phyloP scores from a whole-genome alignment of 768 basidiomycete genomes.

The Mycena epipterygia region DNA sequence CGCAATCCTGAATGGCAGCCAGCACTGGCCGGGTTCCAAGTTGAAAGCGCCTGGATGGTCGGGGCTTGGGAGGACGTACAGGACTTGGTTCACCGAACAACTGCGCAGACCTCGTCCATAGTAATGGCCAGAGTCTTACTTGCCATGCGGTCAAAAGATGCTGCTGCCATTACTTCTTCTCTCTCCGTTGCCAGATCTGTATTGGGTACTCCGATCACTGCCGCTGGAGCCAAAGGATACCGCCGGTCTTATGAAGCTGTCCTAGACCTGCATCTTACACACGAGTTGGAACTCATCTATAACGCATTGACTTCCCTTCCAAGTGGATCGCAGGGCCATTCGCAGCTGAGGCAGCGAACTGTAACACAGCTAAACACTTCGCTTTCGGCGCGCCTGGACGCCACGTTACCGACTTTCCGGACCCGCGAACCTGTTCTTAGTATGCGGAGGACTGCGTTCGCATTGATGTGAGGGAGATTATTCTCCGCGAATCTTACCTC shows the following conservation, averaged over 20 bases:
- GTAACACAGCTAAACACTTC: conserved; percentile 61
- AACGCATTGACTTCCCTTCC: conserved; percentile 56
- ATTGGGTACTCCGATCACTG: conserved; percentile 85
- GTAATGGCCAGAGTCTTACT: conserved; percentile 86
- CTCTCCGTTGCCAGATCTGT: conserved; percentile 76
- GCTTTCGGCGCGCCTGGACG: conserved; percentile 77
- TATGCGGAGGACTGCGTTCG: conserved; percentile 89
- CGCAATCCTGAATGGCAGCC: conserved; percentile 88
- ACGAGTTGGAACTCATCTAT: conserved; percentile 85
- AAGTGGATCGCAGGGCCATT: conserved; percentile 52
- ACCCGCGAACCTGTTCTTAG: conserved; percentile 91
- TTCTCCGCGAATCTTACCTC: conserved; percentile 1
- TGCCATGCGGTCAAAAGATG: conserved; percentile 76
- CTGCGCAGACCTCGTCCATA: conserved; percentile 70
- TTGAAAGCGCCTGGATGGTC: conserved; percentile 96
- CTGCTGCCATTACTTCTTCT: conserved; percentile 58
- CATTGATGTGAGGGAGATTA: conserved; percentile 71
- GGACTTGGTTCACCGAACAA: conserved; percentile 63
- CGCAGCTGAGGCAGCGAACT: conserved; percentile 49
- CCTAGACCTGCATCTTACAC: conserved; percentile 86
- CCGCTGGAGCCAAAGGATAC: conserved; percentile 86
- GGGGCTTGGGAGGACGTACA: conserved; percentile 92
- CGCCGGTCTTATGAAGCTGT: conserved; percentile 89
- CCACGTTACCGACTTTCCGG: conserved; percentile 89
- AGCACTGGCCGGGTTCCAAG: conserved; percentile 84